Base-by-base conservation (phyloP, 805 yeast genomes). In the Danielia oregonensis region DNA sequence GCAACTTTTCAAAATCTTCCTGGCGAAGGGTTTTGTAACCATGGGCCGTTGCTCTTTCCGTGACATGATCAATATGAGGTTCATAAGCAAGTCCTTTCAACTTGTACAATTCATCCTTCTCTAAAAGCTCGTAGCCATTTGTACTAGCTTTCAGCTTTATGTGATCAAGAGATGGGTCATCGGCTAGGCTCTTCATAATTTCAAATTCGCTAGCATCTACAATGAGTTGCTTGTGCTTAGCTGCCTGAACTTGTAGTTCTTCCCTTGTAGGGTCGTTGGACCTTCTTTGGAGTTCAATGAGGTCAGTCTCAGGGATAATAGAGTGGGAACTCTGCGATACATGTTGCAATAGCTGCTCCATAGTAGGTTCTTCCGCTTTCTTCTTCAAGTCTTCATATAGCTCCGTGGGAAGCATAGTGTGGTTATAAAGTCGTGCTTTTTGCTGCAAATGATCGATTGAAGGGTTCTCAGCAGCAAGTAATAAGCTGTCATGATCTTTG, bases 261-360 rank as follows among this genome's bases (percentile, higher is more conserved):
- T 46, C 37, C 9, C 38, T 28, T 2, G 40, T 28, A 11, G 52
- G 54, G 10, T 36, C 31, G n/a, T 40, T 34, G 6, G 45, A 44
- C 31, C 40, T 21, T 32, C 13, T 17, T 16, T 21, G 5, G 13
- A 30, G 17, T 6, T n/a, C 37, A 15, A 30, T 36, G 17, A 32
- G 39, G 14, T 35, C 44, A 3, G 22, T 12, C 14, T 33, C 24
- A 15, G 35, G 36, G 26, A 42, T 22, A 7, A 34, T 31, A 13
- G 30, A 35, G n/a, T 32, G 41, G 2, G 31, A 25, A n/a, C 47
- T 22, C 17, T 43, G 30, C 4, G 51, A 51, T 6, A 49, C 37
- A 10, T 30, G 33, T 3, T 11, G 11, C 17, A 30, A 24, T 7
- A 43, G 16, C 11, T 32, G 37, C 2, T 24, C 33, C 6, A 35